phyloP scores from a whole-genome alignment of 2,329 filamentous ascomycete species.

The Diaporthe amygdali region DNA sequence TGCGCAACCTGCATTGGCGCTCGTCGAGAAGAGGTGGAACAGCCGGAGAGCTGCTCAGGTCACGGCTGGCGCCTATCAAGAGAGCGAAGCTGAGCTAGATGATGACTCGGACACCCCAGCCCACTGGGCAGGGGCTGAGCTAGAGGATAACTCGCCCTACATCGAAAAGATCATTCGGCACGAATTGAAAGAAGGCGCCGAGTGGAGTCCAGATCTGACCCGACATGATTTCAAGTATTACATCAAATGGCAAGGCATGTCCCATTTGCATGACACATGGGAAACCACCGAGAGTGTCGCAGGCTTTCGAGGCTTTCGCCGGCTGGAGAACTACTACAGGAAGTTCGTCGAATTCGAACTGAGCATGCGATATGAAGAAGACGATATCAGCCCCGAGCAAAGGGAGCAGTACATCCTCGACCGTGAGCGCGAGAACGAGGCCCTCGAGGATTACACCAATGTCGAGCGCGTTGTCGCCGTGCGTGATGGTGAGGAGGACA shows the following conservation, averaged over 20 bases:
- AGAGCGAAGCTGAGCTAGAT: constrained; percentile 69
- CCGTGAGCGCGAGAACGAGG: constrained; percentile 87
- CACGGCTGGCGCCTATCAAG: constrained; percentile 66
- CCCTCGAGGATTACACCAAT: constrained; percentile 86
- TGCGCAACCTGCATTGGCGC: constrained; percentile 68
- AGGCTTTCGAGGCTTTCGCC: constrained; percentile 82
- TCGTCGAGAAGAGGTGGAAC: constrained; percentile 89
- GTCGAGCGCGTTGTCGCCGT: constrained; percentile 92
- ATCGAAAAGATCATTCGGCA: constrained; percentile 94
- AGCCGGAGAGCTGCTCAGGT: constrained; percentile 82
- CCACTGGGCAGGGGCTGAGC: constrained; percentile 70
- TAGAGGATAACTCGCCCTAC: constrained; percentile 80
- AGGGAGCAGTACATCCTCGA: constrained; percentile 96
- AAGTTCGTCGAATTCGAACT: constrained; percentile 83
- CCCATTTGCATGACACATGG: constrained; percentile 96
- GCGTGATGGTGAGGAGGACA: constrained; percentile 78
- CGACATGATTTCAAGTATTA: constrained; percentile 85
- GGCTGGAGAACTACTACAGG: constrained; percentile 93
- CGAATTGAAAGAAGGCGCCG: constrained; percentile 72
- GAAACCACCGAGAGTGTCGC: constrained; percentile 78
- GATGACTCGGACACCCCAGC: constrained; percentile 72
- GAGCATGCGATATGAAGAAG: constrained; percentile 73
- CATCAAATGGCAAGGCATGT: constrained; percentile 97
- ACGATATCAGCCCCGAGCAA: constrained; percentile 81
- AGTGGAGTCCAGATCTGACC: constrained; percentile 60